Evolutionary conservation across 768 basidiomycete genomes (phyloP).

Genomic region (Leccinum olivaceopallidum): DNA sequence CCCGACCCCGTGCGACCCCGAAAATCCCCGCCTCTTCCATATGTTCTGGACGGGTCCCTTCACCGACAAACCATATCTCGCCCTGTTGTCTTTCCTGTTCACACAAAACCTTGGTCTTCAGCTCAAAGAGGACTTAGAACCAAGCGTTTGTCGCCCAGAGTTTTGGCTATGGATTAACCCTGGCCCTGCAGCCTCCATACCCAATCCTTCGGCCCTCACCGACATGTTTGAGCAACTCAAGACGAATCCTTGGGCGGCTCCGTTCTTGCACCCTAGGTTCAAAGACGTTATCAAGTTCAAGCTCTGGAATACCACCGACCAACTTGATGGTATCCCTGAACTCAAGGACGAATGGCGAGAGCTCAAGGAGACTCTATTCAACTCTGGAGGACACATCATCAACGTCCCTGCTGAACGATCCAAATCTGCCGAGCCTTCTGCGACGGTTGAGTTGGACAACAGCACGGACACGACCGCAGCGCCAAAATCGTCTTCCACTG

Average conservation of each 20-base stretch:
- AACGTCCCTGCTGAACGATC: slow-evolving; percentile 54
- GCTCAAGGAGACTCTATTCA: slow-evolving; percentile 75
- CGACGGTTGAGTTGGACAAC: slow-evolving; percentile 21
- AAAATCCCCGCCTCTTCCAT: slow-evolving; percentile 89
- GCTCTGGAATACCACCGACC: slow-evolving; percentile 98
- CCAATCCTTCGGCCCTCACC: slow-evolving; percentile 74
- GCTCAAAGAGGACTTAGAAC: slow-evolving; percentile 45
- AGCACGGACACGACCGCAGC: slow-evolving; percentile 20
- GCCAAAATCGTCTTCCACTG: slow-evolving; percentile 23
- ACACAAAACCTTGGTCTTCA: slow-evolving; percentile 93
- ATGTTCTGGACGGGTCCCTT: slow-evolving; percentile 99
- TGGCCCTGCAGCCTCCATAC: slow-evolving; percentile 89
- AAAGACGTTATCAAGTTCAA: slow-evolving; percentile 92
- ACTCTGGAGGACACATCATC: slow-evolving; percentile 79
- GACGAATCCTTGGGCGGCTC: slow-evolving; percentile 90
- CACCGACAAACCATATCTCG: slow-evolving; percentile 98
- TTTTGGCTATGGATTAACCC: slow-evolving; percentile 99
- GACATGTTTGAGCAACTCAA: slow-evolving; percentile 86
- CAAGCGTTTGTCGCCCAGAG: slow-evolving; percentile 73
- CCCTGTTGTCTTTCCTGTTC: slow-evolving; percentile 91
- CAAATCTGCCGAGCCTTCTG: slow-evolving; percentile 26
- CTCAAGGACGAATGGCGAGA: slow-evolving; percentile 88
- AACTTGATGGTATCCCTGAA: slow-evolving; percentile 89
- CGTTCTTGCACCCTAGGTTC: slow-evolving; percentile 92
- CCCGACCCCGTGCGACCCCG: slow-evolving; percentile 72